A percentile compares a stretch with the other conserved stretches of the same genome.
Conservation (phyloP, 208 protist genomes). For the Phytomonas sp. region DNA sequence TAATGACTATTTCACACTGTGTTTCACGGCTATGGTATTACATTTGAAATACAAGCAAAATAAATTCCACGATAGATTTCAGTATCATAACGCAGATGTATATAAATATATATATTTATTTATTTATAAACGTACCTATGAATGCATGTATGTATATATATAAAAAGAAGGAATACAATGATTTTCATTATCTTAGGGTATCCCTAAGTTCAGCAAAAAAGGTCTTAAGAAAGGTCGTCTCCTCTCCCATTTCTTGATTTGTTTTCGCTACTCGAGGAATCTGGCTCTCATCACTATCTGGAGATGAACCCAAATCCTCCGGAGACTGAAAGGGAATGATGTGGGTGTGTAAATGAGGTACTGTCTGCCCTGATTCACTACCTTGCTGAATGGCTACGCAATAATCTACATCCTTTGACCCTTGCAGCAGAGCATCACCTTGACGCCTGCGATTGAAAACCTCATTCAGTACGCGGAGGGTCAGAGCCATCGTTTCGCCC, state of each 20-base stretch:
- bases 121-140: too few relatives aligned
- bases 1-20: background rate
- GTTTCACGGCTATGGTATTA: background rate
- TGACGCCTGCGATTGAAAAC: constrained; percentile 1
- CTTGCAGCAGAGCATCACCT: background rate
- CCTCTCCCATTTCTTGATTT: constrained; percentile 38
- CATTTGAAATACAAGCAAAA: background rate
- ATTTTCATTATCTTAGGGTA: constrained; percentile 8
- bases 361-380: constrained; percentile 62
- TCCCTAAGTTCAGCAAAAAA: constrained; percentile 26
- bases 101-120: constrained; percentile 10
- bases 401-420: constrained; percentile 21
- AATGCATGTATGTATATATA: background rate
- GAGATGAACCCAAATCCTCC: constrained; percentile 56
- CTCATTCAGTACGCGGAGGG: constrained; percentile 50
- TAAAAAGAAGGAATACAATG: background rate
- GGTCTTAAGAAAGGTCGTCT: constrained; percentile 32
- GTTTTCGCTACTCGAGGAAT: constrained; percentile 35
- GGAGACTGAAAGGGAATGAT: constrained; percentile 73
- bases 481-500: constrained; percentile 46
- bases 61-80: background rate
- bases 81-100: background rate
- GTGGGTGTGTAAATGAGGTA: constrained; percentile 75
- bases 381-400: constrained; percentile 79
- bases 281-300: constrained; percentile 61